Evolutionary conservation across 2,329 filamentous ascomycete genomes (phyloP).

Genomic region (Sclerotinia subarctica): DNA sequence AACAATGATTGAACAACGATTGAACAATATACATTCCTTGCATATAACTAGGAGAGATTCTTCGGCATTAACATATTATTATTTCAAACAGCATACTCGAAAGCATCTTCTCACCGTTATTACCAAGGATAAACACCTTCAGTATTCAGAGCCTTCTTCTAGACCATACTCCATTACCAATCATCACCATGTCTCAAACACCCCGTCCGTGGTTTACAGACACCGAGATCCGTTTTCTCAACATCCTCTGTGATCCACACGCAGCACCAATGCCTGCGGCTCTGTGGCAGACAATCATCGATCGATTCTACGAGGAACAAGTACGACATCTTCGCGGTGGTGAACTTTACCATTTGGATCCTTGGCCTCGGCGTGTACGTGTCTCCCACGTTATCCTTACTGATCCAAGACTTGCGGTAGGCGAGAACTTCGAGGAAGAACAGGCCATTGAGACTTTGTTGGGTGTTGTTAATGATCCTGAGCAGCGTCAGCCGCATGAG

Average conservation of each 20-base stretch:
- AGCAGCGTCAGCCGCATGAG: no score
- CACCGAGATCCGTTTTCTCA: not conserved
- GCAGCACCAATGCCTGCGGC: fast-evolving
- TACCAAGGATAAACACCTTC: no score
- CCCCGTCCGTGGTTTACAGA: fast-evolving
- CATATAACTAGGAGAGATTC: not conserved
- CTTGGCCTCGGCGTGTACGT: not conserved
- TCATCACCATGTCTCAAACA: not conserved
- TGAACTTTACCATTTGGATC: not conserved
- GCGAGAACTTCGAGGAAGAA: not conserved
- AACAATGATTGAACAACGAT: no score
- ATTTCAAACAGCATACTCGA: not conserved
- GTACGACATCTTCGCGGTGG: not conserved
- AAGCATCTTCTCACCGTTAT: not conserved
- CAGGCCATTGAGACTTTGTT: no score
- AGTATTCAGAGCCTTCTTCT: not conserved
- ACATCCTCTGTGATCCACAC: not conserved
- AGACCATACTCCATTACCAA: not conserved
- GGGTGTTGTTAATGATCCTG: no score
- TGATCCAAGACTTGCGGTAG: not conserved
- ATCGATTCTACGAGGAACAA: not conserved
- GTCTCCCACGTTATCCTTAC: no score
- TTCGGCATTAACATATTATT: not conserved
- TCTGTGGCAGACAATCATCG: fast-evolving
- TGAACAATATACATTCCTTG: not conserved